phyloP scores from a whole-genome alignment of 2,329 filamentous ascomycete genomes.

The Coniochaeta prunicola region DNA sequence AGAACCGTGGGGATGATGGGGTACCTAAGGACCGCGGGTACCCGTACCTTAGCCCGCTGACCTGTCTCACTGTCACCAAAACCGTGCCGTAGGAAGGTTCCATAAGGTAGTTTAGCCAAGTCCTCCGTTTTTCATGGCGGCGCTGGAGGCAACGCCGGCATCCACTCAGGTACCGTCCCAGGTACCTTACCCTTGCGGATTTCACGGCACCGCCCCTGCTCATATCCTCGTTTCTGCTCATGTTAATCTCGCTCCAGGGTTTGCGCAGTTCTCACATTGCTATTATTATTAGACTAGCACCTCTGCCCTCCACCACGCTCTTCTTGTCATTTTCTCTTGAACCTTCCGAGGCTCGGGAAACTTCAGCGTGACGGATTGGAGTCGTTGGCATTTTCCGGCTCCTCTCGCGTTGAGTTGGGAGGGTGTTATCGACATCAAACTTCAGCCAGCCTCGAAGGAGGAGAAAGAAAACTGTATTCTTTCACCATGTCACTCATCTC shows the following conservation, averaged over 20 bases:
- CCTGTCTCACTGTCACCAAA: not conserved
- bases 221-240: not conserved
- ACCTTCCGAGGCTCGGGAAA: not conserved
- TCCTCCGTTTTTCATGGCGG: not conserved
- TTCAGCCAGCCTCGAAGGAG: not conserved
- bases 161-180: not conserved
- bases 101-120: not conserved
- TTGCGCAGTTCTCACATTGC: not conserved
- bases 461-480: slow-evolving; percentile 1
- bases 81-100: not conserved
- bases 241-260: slow-evolving; percentile 3
- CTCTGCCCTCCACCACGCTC: not conserved
- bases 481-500: slow-evolving; percentile 17
- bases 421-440: not conserved
- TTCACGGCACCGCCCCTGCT: not conserved
- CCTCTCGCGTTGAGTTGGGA: not conserved
- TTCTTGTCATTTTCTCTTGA: not conserved
- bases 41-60: not conserved
- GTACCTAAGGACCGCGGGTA: too few species aligned
- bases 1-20: slow-evolving; percentile 1
- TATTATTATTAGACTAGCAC: not conserved
- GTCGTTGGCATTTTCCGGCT: not conserved
- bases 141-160: not conserved
- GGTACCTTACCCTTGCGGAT: not conserved
- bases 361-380: not conserved